Evolutionary conservation across 345 rosid genomes (phyloP).

Genomic region (Melaleuca alternifolia): DNA sequence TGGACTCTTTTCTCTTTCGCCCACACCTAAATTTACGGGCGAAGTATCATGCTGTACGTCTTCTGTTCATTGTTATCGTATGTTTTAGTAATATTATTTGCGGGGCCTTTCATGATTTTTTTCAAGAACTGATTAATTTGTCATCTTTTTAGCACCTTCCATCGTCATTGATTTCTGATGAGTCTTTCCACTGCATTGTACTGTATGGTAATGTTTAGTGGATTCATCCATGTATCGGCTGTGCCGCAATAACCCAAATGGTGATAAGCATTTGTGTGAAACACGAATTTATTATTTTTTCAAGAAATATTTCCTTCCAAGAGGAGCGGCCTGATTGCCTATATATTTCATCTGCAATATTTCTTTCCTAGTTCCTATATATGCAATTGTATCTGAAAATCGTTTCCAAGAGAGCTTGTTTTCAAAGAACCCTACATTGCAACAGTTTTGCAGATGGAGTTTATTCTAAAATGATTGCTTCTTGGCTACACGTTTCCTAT

Average conservation of each 20-base stretch:
- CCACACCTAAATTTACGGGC: conserved; percentile 81
- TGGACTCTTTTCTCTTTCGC: conserved; percentile 83
- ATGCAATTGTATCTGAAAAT: not conserved
- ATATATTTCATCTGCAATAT: not conserved
- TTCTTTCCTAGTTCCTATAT: not conserved
- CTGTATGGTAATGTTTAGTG: not conserved
- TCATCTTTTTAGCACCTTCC: not conserved
- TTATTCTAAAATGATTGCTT: not conserved
- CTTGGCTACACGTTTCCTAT: not conserved
- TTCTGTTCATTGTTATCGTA: not conserved
- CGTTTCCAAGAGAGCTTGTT: not conserved
- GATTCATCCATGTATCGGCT: not conserved
- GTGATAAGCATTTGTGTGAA: not conserved
- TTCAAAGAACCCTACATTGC: not conserved
- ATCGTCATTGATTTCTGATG: not conserved
- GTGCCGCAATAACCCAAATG: not conserved
- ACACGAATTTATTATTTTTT: not conserved
- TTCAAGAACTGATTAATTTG: not conserved
- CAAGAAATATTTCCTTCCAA: not conserved
- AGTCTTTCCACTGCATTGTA: not conserved
- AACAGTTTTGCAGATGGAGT: not conserved
- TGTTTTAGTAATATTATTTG: not conserved
- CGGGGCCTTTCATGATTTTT: not conserved
- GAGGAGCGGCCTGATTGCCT: not conserved
- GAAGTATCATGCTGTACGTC: conserved; percentile 84